A percentile compares a stretch with the other conserved stretches of the same genome.
phyloP scores from a whole-genome alignment of 768 basidiomycete species.

The Coprinopsis cinerea region DNA sequence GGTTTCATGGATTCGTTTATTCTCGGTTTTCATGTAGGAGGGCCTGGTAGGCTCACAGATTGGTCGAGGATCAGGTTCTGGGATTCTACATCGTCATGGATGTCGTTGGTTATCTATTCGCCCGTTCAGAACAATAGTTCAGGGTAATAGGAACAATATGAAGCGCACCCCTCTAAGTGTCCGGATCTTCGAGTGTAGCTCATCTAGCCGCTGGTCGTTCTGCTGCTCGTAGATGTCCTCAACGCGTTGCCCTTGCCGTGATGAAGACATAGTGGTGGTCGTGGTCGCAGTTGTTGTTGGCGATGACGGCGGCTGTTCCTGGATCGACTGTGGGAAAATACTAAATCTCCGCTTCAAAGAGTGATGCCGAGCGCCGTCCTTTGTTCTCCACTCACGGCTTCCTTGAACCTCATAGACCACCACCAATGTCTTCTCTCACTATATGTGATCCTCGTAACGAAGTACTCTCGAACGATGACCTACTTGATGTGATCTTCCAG shows the following conservation, averaged over 20 bases:
- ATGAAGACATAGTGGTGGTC: conserved; percentile 4
- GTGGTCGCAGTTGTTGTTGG: no score
- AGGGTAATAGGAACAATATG: neutral
- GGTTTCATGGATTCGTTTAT: neutral
- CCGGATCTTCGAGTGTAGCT: conserved; percentile 79
- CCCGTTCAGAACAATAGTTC: neutral
- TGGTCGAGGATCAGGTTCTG: conserved; percentile 78
- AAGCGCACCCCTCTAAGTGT: conserved; percentile 64
- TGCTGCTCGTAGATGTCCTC: conserved; percentile 80
- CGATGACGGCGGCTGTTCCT: no score
- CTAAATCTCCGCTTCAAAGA: no score
- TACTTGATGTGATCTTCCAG: neutral
- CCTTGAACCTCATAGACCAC: no score
- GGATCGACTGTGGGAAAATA: no score
- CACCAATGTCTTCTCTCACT: no score
- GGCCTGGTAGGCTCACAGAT: conserved; percentile 42
- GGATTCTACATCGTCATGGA: conserved; percentile 76
- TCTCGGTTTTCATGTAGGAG: neutral
- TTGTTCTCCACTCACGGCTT: no score
- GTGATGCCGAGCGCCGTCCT: no score
- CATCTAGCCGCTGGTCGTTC: conserved; percentile 80
- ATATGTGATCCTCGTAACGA: neutral
- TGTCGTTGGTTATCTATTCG: conserved; percentile 77
- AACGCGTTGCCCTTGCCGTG: conserved; percentile 21
- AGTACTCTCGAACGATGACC: neutral